Percentiles rank a stretch among this genome's conserved stretches.
These are phyloP conservation scores for Musa itinerans DNA, from an alignment of 176 grass and related monocot species.

Conservation along the genomic window DNA sequence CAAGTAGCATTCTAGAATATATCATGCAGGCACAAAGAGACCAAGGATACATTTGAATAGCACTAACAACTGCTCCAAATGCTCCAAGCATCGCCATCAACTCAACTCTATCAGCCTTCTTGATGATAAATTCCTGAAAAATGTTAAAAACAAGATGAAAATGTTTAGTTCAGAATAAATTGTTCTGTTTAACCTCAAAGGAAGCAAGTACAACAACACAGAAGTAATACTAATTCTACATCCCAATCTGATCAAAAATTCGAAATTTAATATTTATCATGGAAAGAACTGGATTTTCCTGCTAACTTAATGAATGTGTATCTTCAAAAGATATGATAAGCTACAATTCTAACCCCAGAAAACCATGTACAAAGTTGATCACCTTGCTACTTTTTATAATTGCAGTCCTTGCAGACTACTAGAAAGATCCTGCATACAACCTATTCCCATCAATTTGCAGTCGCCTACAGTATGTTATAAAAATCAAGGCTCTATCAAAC, in stretches of 20 bases:
- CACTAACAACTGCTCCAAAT: conserved; percentile 80
- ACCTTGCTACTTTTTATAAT: no score
- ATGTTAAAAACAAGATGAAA: background rate
- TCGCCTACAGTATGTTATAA: no score
- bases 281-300: background rate
- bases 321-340: no score
- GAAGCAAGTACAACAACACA: background rate
- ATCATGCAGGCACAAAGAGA: conserved; percentile 1
- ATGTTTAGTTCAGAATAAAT: background rate
- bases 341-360: no score
- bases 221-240: background rate
- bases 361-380: no score
- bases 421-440: no score
- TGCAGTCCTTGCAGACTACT: no score
- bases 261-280: background rate
- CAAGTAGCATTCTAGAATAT: background rate
- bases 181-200: background rate
- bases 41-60: conserved; percentile 86
- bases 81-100: conserved; percentile 85
- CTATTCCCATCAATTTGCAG: no score
- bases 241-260: background rate
- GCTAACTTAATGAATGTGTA: no score
- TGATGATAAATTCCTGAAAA: conserved; percentile 73
- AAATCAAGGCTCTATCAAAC: no score
- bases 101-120: conserved; percentile 64